phyloP scores from a whole-genome alignment of 2,329 filamentous ascomycete genomes.

The Metarhizium rileyi region DNA sequence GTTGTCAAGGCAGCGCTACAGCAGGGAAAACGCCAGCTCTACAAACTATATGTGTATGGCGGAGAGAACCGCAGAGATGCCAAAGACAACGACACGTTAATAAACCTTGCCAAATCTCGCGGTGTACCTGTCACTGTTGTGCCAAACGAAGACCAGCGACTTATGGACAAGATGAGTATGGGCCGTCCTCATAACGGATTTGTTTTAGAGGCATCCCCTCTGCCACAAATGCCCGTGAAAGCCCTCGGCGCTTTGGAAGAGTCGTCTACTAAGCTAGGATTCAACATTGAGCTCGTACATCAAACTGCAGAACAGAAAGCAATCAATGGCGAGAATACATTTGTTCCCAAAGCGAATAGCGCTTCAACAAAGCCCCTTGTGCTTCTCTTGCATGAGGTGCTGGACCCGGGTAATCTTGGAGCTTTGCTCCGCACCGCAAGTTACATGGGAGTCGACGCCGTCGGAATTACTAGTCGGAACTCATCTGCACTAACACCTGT shows the following conservation, averaged over 20 bases:
- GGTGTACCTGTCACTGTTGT: constrained; percentile 50
- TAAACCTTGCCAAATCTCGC: constrained; percentile 35
- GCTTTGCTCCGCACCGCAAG: constrained; percentile 80
- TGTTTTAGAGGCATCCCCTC: constrained; percentile 74
- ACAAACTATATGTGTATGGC: constrained; percentile 72
- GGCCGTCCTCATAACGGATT: constrained; percentile 84
- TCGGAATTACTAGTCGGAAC: constrained; percentile 64
- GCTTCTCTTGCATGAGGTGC: constrained; percentile 63
- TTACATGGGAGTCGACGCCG: constrained; percentile 81
- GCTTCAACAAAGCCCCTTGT: constrained; percentile 53
- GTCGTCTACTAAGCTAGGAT: constrained; percentile 36
- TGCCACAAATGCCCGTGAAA: constrained; percentile 62
- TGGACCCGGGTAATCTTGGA: constrained; percentile 85
- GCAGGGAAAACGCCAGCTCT: constrained; percentile 57
- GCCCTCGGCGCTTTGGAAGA: constrained; percentile 42
- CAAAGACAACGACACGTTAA: constrained; percentile 34
- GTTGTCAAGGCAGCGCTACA: constrained; percentile 72
- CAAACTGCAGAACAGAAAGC: constrained; percentile 65
- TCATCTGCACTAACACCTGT: constrained; percentile 68
- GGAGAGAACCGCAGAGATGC: constrained; percentile 43
- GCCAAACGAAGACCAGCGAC: constrained; percentile 47
- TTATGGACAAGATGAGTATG: constrained; percentile 75
- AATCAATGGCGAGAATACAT: constrained; percentile 59
- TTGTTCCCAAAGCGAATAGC: constrained; percentile 27
- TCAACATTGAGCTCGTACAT: constrained; percentile 49